Evolutionary conservation across 805 yeast genomes (phyloP), one percentile per base, ranked within the genome.

Genomic region (Yamadazyma insecticola): DNA sequence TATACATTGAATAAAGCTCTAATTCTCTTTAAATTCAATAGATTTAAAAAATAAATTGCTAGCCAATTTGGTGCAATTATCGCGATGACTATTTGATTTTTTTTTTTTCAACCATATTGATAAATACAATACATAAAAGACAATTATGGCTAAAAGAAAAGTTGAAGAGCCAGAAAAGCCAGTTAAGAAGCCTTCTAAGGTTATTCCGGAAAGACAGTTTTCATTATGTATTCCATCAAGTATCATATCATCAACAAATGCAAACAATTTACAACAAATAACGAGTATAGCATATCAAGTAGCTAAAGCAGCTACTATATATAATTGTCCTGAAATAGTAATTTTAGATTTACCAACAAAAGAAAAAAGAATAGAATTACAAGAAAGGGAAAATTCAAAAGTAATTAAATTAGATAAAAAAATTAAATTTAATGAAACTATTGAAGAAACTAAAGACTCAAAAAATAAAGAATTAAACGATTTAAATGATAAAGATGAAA

Each of bases 181-280:
- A 7, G 51, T 57, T 11, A 59, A 51, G 32, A 51, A 55, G 34
- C 60, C 68, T 1, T 35, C 40, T n/a, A 62, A 60, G 35, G 16
- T 37, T 3, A 31, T 29, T 8, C 45, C 51, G 4, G 34, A 44
- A 12, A 35, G 44, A 1, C 68, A 67, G 44, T 70, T 70, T 39
- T 68, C 87, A 1, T 45, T 87, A 2, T 85, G 95, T 50, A 67
- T 87, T 20, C 94, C 96, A 1, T 75, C 90, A 1, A 67, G 79
- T 1, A 63, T 78, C 12, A 69, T 87, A 9, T 64, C 74, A 2
- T 39, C 42, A 1, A 48, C 73, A 5, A 73, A 77, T 45, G 81
- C 90, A 28, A 59, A 57, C 22, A 80, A 79, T 41, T 59, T 85
- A 29, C 80, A 80, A 39, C 95, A 87, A 50, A 78, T 76, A 10